Percentiles rank a stretch among this genome's conserved stretches.
phyloP scores from a whole-genome alignment of 805 yeast species.

The Lipomyces spencermartinsiae region DNA sequence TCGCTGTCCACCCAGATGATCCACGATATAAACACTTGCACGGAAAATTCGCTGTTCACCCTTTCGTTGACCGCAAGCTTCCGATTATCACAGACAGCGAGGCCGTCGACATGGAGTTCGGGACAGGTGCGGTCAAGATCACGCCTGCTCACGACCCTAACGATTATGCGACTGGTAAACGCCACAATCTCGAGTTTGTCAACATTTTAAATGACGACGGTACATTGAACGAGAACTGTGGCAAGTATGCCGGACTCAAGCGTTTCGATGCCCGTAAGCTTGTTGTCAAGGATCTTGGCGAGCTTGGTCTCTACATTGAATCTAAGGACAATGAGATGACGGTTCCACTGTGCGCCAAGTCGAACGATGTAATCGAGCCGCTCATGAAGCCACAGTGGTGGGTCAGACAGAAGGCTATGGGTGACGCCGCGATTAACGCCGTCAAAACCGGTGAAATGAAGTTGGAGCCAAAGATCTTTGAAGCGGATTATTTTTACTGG shows the following conservation, averaged over 20 bases:
- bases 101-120: conserved; percentile 98
- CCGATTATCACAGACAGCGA: conserved; percentile 90
- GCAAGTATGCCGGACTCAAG: conserved; percentile 88
- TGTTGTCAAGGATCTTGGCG: conserved; percentile 82
- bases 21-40: conserved; percentile 91
- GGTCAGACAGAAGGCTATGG: conserved; percentile 91
- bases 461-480: conserved; percentile 87
- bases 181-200: conserved; percentile 85
- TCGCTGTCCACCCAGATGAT: conserved; percentile 97
- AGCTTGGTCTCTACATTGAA: conserved; percentile 74
- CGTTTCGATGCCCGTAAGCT: conserved; percentile 90
- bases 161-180: conserved; percentile 96
- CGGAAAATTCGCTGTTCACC: conserved; percentile 90
- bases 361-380: conserved; percentile 97
- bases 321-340: conserved; percentile 96
- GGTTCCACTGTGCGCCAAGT: conserved; percentile 91
- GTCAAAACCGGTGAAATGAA: conserved; percentile 81
- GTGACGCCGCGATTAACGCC: conserved; percentile 82
- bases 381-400: conserved; percentile 99
- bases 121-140: conserved; percentile 99
- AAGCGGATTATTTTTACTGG: conserved; percentile 95
- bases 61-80: conserved; percentile 80
- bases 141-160: conserved; percentile 98
- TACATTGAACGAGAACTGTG: conserved; percentile 86
- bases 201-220: conserved; percentile 95